Evolutionary conservation across 2,329 filamentous ascomycete species (phyloP).

Genomic region (Akanthomyces lecanii): DNA sequence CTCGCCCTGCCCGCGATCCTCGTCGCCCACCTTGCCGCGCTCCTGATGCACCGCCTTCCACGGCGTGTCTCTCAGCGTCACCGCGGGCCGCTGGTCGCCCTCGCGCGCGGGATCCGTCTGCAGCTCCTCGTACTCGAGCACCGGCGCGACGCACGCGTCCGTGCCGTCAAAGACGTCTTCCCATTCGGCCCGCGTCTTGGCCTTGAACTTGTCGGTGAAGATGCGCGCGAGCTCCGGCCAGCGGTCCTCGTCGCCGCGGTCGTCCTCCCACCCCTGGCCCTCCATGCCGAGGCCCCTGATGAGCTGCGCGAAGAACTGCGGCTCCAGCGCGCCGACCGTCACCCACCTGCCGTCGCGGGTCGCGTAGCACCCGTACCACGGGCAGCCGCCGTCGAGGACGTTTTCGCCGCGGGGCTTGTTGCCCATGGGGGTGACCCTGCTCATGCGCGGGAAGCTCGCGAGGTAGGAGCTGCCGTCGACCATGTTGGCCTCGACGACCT

Average conservation of each 20-base stretch:
- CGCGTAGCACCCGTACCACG: constrained; percentile 87
- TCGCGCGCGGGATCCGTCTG: constrained; percentile 47
- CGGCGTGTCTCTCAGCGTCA: constrained; percentile 67
- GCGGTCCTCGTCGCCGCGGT: constrained; percentile 53
- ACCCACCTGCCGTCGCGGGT: constrained; percentile 75
- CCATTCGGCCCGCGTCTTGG: constrained; percentile 73
- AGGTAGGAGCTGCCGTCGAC: constrained; percentile 83
- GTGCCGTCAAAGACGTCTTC: constrained; percentile 82
- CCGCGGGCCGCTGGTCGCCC: constrained; percentile 66
- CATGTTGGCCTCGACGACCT: constrained; percentile 96
- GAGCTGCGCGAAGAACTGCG: constrained; percentile 72
- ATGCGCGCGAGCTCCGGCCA: constrained; percentile 65
- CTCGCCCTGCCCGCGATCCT: constrained; percentile 55
- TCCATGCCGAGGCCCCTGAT: constrained; percentile 62
- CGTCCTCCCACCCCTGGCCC: constrained; percentile 45
- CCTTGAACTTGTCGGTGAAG: constrained; percentile 62
- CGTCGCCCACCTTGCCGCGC: constrained; percentile 28
- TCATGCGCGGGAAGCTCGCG: constrained; percentile 70
- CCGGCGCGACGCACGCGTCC: constrained; percentile 89
- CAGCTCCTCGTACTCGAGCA: constrained; percentile 71
- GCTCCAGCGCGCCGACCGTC: constrained; percentile 87
- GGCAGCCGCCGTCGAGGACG: constrained; percentile 75
- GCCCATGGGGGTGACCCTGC: constrained; percentile 60
- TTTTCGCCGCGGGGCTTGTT: constrained; percentile 65
- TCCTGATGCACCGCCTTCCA: constrained; percentile 54